Evolutionary conservation across 306 rosid species (phyloP), one percentile per base, ranked within the genome.

Genomic region (Purshia tridentata): DNA sequence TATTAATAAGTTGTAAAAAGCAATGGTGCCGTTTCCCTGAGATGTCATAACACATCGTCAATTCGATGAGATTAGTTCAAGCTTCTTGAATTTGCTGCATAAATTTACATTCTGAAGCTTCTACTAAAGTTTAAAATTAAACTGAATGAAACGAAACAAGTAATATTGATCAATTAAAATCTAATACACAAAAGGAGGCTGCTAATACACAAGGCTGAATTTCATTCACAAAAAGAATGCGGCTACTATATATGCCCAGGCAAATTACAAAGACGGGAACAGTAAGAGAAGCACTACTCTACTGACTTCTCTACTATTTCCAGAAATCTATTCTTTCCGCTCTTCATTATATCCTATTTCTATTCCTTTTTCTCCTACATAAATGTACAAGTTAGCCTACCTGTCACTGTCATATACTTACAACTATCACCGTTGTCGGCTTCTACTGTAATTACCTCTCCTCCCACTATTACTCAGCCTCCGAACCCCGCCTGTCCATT

Each of bases 311-410:
- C 87, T 67, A 61, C 67, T 77, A 79, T 82, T 83, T 82, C 87
- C 86, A 75, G 70, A 78, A 58, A 51, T 70, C 81, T 78, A 67
- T 72, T 71, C 67, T 72, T 74, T 40, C 65, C 22, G 58, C 78
- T 65, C 83, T 29, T 76, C 83, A 55, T 65, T 73, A 80, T 83
- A 84, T 64, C 44, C 74, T 85, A 79, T 84, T n/a, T 70, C 81
- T 80, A 82, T 79, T 80, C 42, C 72, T 56, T 79, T 77, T 76
- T 80, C 74, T 29, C 80, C 96, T 91, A 88, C 78, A 78, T 2
- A 75, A 80, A 89, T 94, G 88, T 91, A 94, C 98, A 94, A 70
- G 96, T 94, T 90, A 90, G 93, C 88, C 96, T 90, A 91, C 84
- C 88, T 86, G 86, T 81, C 78, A 78, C 88, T 86, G 84, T 81